Conservation (phyloP, 768 basidiomycete species). For the Russula virescens region DNA sequence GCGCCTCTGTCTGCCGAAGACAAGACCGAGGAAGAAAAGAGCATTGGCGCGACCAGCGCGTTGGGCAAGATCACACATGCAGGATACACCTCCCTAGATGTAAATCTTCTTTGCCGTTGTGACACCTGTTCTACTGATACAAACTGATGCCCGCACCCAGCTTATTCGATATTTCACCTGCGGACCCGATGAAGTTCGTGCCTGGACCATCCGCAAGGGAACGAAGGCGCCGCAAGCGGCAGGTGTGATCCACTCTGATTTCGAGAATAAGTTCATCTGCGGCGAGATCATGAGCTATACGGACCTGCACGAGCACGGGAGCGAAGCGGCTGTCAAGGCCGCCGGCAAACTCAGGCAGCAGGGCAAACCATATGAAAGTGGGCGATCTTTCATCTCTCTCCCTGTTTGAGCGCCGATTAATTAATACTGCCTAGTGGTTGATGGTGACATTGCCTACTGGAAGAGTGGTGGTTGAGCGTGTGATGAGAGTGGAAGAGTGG, state of each 20-base stretch:
- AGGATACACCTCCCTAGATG: slow-evolving; percentile 83
- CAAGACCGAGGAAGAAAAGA: slow-evolving; percentile 63
- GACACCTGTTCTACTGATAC: background rate
- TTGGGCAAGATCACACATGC: slow-evolving; percentile 93
- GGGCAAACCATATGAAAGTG: slow-evolving; percentile 95
- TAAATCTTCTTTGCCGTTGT: slow-evolving; percentile 33
- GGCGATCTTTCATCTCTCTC: slow-evolving; percentile 28
- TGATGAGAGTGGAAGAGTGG: slow-evolving; percentile 60
- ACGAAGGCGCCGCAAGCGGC: slow-evolving; percentile 97
- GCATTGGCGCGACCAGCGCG: slow-evolving; percentile 64
- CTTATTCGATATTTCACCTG: slow-evolving; percentile 97
- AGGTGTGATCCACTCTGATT: slow-evolving; percentile 97
- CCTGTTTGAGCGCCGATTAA: background rate
- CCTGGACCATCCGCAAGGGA: slow-evolving; percentile 94
- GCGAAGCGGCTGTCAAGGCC: slow-evolving; percentile 88
- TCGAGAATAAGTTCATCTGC: slow-evolving; percentile 96
- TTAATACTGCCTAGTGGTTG: slow-evolving; percentile 50
- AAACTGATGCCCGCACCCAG: slow-evolving; percentile 33
- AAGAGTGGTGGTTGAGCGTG: slow-evolving; percentile 56
- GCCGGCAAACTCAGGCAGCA: slow-evolving; percentile 93
- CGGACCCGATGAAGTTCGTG: slow-evolving; percentile 93
- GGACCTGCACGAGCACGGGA: slow-evolving; percentile 87
- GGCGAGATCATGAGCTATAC: slow-evolving; percentile 94
- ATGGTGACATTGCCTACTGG: slow-evolving; percentile 92
- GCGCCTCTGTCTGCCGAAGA: slow-evolving; percentile 58